phyloP scores from a whole-genome alignment of 1,284 basidiomycete genomes.

The Boletellus deceptivus region DNA sequence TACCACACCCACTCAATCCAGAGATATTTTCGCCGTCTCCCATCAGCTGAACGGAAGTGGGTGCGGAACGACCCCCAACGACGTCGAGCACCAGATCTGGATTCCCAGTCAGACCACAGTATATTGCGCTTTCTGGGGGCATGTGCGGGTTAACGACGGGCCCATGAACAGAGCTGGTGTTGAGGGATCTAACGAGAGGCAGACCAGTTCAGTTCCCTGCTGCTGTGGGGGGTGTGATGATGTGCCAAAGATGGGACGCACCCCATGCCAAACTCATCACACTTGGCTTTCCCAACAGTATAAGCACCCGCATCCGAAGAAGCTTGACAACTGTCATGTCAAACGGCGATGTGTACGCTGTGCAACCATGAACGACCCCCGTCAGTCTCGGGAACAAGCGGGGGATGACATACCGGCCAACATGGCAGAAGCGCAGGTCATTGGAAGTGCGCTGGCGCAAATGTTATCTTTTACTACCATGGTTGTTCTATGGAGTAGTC shows the following conservation, averaged over 20 bases:
- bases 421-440: conserved; percentile 79
- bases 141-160: conserved; percentile 76
- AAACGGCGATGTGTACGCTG: conserved; percentile 79
- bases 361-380: not conserved
- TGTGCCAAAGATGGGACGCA: conserved; percentile 35
- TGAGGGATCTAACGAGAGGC: conserved; percentile 58
- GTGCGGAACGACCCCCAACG: too few species aligned
- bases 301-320: conserved; percentile 67
- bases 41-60: too few species aligned
- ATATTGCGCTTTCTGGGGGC: conserved; percentile 17
- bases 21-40: conserved; percentile 64
- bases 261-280: conserved; percentile 99
- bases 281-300: conserved; percentile 88
- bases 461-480: conserved; percentile 89
- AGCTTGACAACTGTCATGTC: conserved; percentile 82
- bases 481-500: conserved; percentile 40
- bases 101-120: conserved; percentile 37
- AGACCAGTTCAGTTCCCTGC: not conserved
- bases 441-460: conserved; percentile 64
- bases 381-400: not conserved
- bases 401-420: conserved; percentile 50
- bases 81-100: too few species aligned
- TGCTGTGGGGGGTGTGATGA: not conserved
- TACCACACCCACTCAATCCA: conserved; percentile 46
- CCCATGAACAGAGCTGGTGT: conserved; percentile 69